A percentile compares a stretch with the other conserved stretches of the same genome.
phyloP scores from a whole-genome alignment of 2,329 filamentous ascomycete genomes.

The Arthrobotrys pseudoclavata region DNA sequence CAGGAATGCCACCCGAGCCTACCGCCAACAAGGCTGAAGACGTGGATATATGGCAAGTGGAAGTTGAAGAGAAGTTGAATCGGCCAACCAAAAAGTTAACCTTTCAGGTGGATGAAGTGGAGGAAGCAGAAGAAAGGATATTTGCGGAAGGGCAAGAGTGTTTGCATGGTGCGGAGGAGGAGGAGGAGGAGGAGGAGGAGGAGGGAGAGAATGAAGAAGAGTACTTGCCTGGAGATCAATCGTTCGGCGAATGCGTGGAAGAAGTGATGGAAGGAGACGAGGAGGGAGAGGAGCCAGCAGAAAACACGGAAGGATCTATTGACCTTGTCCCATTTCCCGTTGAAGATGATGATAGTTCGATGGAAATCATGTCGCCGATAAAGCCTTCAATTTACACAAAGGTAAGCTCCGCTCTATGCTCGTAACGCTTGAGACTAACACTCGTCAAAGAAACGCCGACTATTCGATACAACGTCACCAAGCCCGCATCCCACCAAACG shows the following conservation, averaged over 20 bases:
- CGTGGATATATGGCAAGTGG: conserved; percentile 69
- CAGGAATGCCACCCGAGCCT: neutral
- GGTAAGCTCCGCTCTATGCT: neutral
- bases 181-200: conserved; percentile 18
- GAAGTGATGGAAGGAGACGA: neutral
- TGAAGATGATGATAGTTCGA: conserved; percentile 49
- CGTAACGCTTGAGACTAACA: neutral
- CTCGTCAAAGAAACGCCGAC: conserved; percentile 33
- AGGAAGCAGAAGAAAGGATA: conserved; percentile 12
- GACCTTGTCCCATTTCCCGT: conserved; percentile 30
- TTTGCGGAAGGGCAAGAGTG: conserved; percentile 63
- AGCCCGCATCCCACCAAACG: conserved; percentile 44
- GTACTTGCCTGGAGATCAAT: neutral
- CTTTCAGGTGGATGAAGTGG: neutral
- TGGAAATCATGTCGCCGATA: conserved; percentile 56
- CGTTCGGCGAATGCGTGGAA: neutral
- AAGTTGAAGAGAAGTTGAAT: conserved; percentile 64
- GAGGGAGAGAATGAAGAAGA: conserved; percentile 61
- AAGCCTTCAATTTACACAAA: conserved; percentile 44
- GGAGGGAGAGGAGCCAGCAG: neutral
- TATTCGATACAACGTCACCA: conserved; percentile 29
- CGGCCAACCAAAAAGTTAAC: conserved; percentile 8
- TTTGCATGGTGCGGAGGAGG: conserved; percentile 36
- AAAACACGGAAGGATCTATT: conserved; percentile 27
- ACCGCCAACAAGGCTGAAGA: conserved; percentile 71